A percentile compares a stretch with the other conserved stretches of the same genome.
phyloP scores from a whole-genome alignment of 805 yeast species.

The Nakazawaea pomicola region DNA sequence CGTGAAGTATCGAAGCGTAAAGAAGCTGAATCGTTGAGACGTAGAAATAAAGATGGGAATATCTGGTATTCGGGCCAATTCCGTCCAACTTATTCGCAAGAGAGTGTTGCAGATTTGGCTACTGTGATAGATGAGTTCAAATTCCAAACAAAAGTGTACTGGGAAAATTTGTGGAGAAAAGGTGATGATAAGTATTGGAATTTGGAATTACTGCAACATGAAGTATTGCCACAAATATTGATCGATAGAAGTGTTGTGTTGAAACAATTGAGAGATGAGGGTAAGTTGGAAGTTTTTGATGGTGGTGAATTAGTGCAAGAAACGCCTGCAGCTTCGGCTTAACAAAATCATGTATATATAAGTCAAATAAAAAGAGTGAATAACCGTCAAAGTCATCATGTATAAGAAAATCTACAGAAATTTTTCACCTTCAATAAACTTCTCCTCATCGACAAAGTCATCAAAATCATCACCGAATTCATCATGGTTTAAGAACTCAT shows the following conservation, averaged over 20 bases:
- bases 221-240: constrained; percentile 41
- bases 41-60: constrained; percentile 70
- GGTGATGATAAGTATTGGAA: constrained; percentile 80
- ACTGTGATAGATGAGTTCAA: constrained; percentile 63
- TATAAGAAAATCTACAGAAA: constrained; percentile 4
- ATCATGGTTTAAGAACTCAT: constrained; percentile 21
- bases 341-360: no score
- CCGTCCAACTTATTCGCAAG: constrained; percentile 87
- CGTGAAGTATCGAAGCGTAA: constrained; percentile 59
- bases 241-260: constrained; percentile 62
- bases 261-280: constrained; percentile 45
- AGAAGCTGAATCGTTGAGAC: constrained; percentile 64
- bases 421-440: constrained; percentile 23
- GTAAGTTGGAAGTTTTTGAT: constrained; percentile 1
- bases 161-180: constrained; percentile 88
- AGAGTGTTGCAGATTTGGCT: constrained; percentile 81
- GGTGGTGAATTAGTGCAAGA: no score
- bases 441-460: constrained; percentile 24
- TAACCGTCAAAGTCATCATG: neutral
- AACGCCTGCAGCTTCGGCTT: neutral
- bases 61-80: constrained; percentile 85
- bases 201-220: constrained; percentile 51
- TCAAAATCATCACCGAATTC: constrained; percentile 17
- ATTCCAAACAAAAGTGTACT: constrained; percentile 47
- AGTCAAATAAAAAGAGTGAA: neutral